Base-by-base conservation (phyloP, 1,284 basidiomycete species). In the Puccinia hordei region DNA sequence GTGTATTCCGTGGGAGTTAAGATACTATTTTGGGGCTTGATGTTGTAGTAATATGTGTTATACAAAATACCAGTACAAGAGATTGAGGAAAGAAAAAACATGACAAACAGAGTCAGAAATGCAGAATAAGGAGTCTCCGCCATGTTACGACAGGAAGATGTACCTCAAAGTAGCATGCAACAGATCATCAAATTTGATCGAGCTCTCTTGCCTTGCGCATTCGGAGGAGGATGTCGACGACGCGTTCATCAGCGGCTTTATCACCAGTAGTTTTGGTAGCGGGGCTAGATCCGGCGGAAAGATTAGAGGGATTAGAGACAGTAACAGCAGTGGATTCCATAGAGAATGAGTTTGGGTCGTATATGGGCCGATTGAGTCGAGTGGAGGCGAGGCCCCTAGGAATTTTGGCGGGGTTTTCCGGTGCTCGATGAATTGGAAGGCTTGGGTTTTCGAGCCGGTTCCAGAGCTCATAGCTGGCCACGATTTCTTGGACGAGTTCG, bases 401-500 rank as follows among this genome's bases (percentile, higher is more conserved):
- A 41, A 55, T n/a, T 22, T 57, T 27, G 19, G 53, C 53, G 30
- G 68, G 76, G 35, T 49, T 27, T 2, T 71, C 66, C 10, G 76
- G 55, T 1, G 41, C 17, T 30, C 53, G 76, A 61, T 59, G 55
- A 30, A 71, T 79, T 6, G 76, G 38, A 22, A 79, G 55, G 9
- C 13, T 57, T 1, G 76, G 90, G 82, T 92, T 91, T 81, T 89
- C 89, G 85, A 95, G 93, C 15, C 89, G 87, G 76, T 92, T 91
- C 93, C 94, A 96, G 0, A 95, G 88, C 8, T 91, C 89, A 85
- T 97, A 98, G n/a, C 94, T 86, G 3, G 91, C 89, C 74, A 98
- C 89, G 83, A 98, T 93, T 86, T 97, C 93, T 85, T 98, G 95
- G 0, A 92, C 90, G 81, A 96, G 91, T 27, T 92, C 91, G n/a